These are phyloP conservation scores for Crithidia thermophila DNA, from an alignment of 208 protist species.

Conservation along the genomic window DNA sequence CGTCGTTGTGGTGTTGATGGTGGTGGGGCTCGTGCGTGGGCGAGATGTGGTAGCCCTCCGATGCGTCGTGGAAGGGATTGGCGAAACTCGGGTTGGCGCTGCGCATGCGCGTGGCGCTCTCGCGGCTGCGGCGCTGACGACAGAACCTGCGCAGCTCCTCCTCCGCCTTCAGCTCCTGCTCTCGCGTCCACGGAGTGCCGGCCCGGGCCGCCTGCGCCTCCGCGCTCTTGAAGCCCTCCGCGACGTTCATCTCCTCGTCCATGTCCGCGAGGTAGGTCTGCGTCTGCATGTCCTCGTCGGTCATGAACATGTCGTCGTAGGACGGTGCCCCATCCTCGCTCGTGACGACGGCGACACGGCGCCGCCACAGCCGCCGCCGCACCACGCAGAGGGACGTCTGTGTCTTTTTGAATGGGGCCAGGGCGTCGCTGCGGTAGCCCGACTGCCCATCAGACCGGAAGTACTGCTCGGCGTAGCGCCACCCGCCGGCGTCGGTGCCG, in stretches of 20 bases:
- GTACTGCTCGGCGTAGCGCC: conserved; percentile 55
- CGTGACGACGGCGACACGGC: conserved; percentile 33
- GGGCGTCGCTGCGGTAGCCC: conserved; percentile 7
- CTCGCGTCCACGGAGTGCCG: conserved; percentile 40
- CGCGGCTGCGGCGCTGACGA: conserved; percentile 30
- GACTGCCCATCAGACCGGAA: conserved; percentile 2
- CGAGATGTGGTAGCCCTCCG: background rate
- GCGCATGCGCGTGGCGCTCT: conserved; percentile 31
- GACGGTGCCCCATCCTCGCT: conserved; percentile 2
- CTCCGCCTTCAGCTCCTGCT: conserved; percentile 46
- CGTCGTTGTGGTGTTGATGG: background rate
- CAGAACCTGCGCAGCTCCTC: conserved; percentile 52
- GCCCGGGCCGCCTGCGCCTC: conserved; percentile 10
- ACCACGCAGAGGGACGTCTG: conserved; percentile 46
- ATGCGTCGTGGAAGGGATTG: conserved; percentile 36
- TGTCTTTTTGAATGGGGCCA: conserved; percentile 51
- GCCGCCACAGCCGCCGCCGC: conserved; percentile 52
- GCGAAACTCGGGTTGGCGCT: conserved; percentile 39
- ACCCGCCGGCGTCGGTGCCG: conserved; percentile 47
- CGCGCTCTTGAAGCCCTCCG: conserved; percentile 43
- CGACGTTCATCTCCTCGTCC: conserved; percentile 52
- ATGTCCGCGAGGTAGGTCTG: conserved; percentile 40
- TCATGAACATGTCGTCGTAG: conserved; percentile 8
- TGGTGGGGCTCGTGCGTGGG: background rate
- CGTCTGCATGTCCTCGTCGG: conserved; percentile 14